Percentiles rank a stretch among this genome's conserved stretches.
Evolutionary conservation across 1,284 basidiomycete genomes (phyloP).

Genomic region (Mycocalia duriaeana): DNA sequence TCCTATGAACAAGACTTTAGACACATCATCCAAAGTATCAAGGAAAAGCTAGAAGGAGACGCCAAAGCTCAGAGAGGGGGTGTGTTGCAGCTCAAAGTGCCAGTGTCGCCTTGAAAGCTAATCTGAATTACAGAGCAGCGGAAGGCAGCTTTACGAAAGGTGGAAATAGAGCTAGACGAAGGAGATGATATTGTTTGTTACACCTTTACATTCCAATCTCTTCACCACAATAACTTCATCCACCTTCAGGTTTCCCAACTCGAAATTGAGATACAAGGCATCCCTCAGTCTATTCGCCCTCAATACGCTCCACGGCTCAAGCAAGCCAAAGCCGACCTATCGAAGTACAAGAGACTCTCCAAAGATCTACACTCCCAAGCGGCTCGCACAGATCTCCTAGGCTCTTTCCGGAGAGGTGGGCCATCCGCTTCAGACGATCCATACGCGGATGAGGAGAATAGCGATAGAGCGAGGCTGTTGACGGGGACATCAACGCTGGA

Average conservation of each 20-base stretch:
- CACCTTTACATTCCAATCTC: too few relatives aligned
- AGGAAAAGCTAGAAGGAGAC: slow-evolving; percentile 62
- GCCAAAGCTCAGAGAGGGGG: slow-evolving; percentile 53
- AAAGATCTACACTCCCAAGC: slow-evolving; percentile 56
- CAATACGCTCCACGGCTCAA: slow-evolving; percentile 67
- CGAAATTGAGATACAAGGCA: slow-evolving; percentile 91
- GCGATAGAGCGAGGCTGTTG: slow-evolving; percentile 68
- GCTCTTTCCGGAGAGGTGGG: slow-evolving; percentile 15
- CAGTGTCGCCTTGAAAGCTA: background rate
- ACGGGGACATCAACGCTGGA: slow-evolving; percentile 63
- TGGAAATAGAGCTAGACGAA: slow-evolving; percentile 90
- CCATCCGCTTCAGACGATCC: slow-evolving; percentile 67
- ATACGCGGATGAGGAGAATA: slow-evolving; percentile 54
- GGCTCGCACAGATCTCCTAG: slow-evolving; percentile 51
- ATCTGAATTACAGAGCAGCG: slow-evolving; percentile 60
- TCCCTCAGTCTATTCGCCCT: slow-evolving; percentile 76
- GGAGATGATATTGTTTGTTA: slow-evolving; percentile 87
- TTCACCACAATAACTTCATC: too few relatives aligned
- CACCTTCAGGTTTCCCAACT: slow-evolving; percentile 79
- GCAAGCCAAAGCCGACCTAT: slow-evolving; percentile 64
- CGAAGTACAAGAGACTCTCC: slow-evolving; percentile 70
- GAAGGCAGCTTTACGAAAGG: slow-evolving; percentile 76
- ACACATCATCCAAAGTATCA: slow-evolving; percentile 53
- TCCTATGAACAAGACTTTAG: slow-evolving; percentile 71
- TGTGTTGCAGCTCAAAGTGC: slow-evolving; percentile 21